phyloP scores from a whole-genome alignment of 495 filamentous ascomycete species.

The Podospora comata region DNA sequence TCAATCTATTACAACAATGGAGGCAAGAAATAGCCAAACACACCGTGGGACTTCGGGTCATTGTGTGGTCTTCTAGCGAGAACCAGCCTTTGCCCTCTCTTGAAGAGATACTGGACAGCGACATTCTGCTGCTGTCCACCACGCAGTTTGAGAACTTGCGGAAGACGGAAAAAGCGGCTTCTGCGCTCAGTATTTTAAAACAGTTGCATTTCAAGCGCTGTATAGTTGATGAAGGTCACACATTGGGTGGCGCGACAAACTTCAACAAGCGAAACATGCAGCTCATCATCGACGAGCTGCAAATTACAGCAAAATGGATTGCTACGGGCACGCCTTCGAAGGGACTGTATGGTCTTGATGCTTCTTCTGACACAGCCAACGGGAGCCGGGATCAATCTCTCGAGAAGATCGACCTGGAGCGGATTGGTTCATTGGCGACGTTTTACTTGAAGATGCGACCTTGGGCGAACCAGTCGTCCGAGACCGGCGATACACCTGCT shows the following conservation, averaged over 20 bases:
- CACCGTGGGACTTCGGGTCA: constrained; percentile 55
- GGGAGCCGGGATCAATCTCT: constrained; percentile 25
- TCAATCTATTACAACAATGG: constrained; percentile 71
- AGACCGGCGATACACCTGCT: constrained; percentile 40
- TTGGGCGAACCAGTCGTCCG: constrained; percentile 54
- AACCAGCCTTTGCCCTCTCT: constrained; percentile 54
- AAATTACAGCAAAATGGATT: constrained; percentile 76
- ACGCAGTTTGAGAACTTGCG: constrained; percentile 70
- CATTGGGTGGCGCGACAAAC: constrained; percentile 57
- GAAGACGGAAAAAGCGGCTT: constrained; percentile 24
- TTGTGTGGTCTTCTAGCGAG: constrained; percentile 54
- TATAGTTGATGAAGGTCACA: constrained; percentile 91
- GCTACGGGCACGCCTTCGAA: constrained; percentile 87
- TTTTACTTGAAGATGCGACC: constrained; percentile 73
- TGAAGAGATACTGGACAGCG: constrained; percentile 61
- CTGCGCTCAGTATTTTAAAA: constrained; percentile 49
- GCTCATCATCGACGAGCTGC: constrained; percentile 62
- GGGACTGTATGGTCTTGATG: constrained; percentile 67
- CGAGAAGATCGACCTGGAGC: constrained; percentile 69
- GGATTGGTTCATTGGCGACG: constrained; percentile 65
- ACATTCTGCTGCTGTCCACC: constrained; percentile 76
- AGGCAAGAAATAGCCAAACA: constrained; percentile 65
- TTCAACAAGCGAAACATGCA: constrained; percentile 62
- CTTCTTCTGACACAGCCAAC: constrained; percentile 1
- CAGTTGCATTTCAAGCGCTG: constrained; percentile 77